Percentiles rank a stretch among this genome's conserved stretches.
Conservation (phyloP, 1,284 basidiomycete genomes). For the Ceratobasidium theobromae region DNA sequence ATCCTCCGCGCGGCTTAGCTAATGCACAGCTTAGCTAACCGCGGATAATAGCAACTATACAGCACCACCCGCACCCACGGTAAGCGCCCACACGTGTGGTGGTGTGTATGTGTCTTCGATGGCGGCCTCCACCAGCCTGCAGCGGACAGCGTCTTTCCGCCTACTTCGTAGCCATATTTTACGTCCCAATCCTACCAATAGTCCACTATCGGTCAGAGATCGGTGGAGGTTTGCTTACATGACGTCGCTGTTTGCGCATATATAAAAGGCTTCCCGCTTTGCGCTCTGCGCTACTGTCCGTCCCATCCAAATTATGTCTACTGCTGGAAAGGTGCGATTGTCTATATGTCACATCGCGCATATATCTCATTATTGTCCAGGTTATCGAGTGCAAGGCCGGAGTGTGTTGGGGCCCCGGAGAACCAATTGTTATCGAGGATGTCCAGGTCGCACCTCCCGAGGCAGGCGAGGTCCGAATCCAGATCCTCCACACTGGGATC, state of each 20-base stretch:
- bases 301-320: conserved; percentile 56
- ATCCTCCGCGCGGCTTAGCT: too few species aligned
- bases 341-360: not conserved
- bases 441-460: conserved; percentile 91
- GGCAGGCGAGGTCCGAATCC: conserved; percentile 90
- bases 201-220: conserved; percentile 22
- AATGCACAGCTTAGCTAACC: too few species aligned
- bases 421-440: conserved; percentile 86
- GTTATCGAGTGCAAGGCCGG: conserved; percentile 92
- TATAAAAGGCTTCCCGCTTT: conserved; percentile 9
- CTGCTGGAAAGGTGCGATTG: conserved; percentile 54
- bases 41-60: too few species aligned
- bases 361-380: conserved; percentile 38
- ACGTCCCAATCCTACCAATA: conserved; percentile 3
- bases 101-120: not conserved
- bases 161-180: conserved; percentile 4
- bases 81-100: not conserved
- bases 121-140: conserved; percentile 6
- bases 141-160: conserved; percentile 21
- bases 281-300: conserved; percentile 12
- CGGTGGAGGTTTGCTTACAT: conserved; percentile 30
- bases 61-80: too few species aligned
- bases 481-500: conserved; percentile 88
- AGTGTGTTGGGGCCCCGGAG: conserved; percentile 93
- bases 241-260: conserved; percentile 2